phyloP scores from a whole-genome alignment of 2,329 filamentous ascomycete genomes.

The Biscogniauxia sp. region DNA sequence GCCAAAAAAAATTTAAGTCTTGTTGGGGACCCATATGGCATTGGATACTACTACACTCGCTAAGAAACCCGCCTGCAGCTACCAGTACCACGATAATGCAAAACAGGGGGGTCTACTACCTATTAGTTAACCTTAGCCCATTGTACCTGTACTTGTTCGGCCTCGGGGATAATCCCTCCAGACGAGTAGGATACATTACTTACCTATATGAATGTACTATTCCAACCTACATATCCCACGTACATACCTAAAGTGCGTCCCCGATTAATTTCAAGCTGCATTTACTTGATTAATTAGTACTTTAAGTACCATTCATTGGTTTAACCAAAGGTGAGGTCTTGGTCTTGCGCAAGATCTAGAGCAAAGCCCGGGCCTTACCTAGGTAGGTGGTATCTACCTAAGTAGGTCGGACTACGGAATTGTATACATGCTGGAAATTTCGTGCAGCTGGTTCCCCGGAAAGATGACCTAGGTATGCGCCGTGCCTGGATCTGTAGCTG shows the following conservation, averaged over 20 bases:
- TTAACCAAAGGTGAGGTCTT: background rate
- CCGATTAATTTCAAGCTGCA: background rate
- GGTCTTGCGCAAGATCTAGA: background rate
- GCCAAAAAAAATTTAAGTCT: constrained; percentile 33
- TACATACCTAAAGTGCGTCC: too few species aligned
- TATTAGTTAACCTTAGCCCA: constrained; percentile 1
- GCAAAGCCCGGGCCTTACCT: background rate
- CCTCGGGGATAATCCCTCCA: background rate
- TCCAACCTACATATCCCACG: too few species aligned
- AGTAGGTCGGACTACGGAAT: background rate
- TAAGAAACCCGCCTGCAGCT: constrained; percentile 13
- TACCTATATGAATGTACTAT: too few species aligned
- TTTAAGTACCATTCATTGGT: too few species aligned
- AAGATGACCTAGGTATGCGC: background rate
- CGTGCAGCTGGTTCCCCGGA: background rate
- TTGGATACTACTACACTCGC: constrained; percentile 39
- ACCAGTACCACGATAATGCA: constrained; percentile 11
- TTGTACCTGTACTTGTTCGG: background rate
- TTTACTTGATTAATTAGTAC: too few species aligned
- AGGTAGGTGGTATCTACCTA: background rate
- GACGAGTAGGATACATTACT: background rate
- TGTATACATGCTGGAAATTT: background rate
- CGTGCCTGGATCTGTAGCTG: background rate
- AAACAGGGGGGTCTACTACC: background rate
- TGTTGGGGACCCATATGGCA: constrained; percentile 42